Conservation (phyloP, 371 early-diverging fungal genomes). For the Nematocida displodere region DNA sequence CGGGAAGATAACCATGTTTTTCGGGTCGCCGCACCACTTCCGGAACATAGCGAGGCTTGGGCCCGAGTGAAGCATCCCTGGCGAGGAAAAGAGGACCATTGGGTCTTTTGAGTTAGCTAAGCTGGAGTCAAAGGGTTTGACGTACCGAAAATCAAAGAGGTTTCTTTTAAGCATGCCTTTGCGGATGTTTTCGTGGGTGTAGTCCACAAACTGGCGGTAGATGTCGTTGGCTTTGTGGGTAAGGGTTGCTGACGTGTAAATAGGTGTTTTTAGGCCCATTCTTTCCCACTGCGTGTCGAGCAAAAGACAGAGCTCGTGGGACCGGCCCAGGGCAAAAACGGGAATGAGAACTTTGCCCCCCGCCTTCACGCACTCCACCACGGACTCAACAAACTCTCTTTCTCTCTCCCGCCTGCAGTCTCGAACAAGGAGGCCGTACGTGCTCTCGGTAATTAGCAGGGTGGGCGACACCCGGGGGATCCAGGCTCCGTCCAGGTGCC, state of each 20-base stretch:
- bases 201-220: slow-evolving; percentile 81
- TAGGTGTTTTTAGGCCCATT: slow-evolving; percentile 74
- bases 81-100: slow-evolving; percentile 85
- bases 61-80: slow-evolving; percentile 73
- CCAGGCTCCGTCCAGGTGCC: slow-evolving; percentile 83
- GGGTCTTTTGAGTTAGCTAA: slow-evolving; percentile 71
- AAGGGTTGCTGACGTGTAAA: slow-evolving; percentile 83
- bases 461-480: slow-evolving; percentile 74
- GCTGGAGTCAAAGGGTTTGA: slow-evolving; percentile 72
- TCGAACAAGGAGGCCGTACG: slow-evolving; percentile 84
- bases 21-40: slow-evolving; percentile 76
- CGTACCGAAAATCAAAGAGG: slow-evolving; percentile 84
- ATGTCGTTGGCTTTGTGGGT: slow-evolving; percentile 82
- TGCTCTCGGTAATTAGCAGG: slow-evolving; percentile 83
- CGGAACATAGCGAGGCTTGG: slow-evolving; percentile 75
- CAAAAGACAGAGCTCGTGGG: slow-evolving; percentile 85
- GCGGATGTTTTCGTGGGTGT: slow-evolving; percentile 85
- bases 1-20: slow-evolving; percentile 76
- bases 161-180: slow-evolving; percentile 72
- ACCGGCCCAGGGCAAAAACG: slow-evolving; percentile 84
- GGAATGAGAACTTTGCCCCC: slow-evolving; percentile 90
- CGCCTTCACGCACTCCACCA: slow-evolving; percentile 73
- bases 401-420: slow-evolving; percentile 82
- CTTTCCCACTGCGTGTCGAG: slow-evolving; percentile 88
- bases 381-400: slow-evolving; percentile 78